Evolutionary conservation across 108 stramenopile genomes (phyloP), one percentile per base, ranked within the genome.

Genomic region (Skeletonema tropicum): DNA sequence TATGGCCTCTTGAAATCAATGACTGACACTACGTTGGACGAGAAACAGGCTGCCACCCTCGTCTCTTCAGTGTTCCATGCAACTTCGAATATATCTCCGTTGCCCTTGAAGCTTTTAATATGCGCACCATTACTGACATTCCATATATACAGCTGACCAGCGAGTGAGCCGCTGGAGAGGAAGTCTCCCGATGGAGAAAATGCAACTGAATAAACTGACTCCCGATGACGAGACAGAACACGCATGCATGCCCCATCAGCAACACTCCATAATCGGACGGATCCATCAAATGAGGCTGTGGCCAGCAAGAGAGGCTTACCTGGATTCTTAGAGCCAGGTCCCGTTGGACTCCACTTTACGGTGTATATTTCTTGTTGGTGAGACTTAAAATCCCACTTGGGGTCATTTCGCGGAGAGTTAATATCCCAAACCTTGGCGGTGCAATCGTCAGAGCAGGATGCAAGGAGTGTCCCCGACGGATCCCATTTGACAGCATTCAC

Each of bases 401-500:
- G 92, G 10, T 85, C 79, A 68, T 63, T 74, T 49, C 86, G 76
- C 46, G 81, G 74, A 39, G 85, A 87, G 36, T 76, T 79, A 2
- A 93, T 84, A 67, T 92, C 91, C 94, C 96, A 95, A 1, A 98
- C 91, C 85, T 98, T 98, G 66, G 97, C 98, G 21, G 98, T 97
- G 66, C 90, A 92, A 85, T 98, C 98, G 70, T 98, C 98, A 8
- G 96, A 97, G 67, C 97, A 97, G 63, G 91, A 92, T 25, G 98
- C 98, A 33, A 98, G 90, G 15, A 96, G 79, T 1, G 67, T 80
- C 14, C 98, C 98, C 10, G 88, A 94, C 15, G 98, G 97, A 84
- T 93, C 93, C 98, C 98, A 98, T 64, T 94, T 95, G 71, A 98
- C 96, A 15, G 97, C 95, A 82, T 98, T 98, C 2, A 98, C 98